Base-by-base conservation (phyloP, 2,329 filamentous ascomycete genomes). In the Dothiorella sarmentorum region DNA sequence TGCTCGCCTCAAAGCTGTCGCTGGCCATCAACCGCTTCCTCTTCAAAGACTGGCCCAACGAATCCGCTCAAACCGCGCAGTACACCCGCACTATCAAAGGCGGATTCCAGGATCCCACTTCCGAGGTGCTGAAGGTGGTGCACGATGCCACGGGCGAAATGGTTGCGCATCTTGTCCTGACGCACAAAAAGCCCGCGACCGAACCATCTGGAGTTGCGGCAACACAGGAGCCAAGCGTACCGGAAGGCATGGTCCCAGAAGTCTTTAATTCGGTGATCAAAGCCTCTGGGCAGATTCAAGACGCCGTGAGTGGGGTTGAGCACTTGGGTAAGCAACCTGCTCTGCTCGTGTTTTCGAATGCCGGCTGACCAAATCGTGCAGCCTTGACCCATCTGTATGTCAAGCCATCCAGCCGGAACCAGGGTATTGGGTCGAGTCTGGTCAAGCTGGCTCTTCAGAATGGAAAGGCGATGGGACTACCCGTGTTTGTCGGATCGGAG, bases 11-110 rank as follows among this genome's bases (percentile, higher is more conserved):
- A 15, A 60, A 62, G 44, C 44, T 60, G 4, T 15, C 15, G 10
- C 58, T 62, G 4, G 9, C 53, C 11, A 60, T 62, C 38, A 62
- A 60, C 42, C 61, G 53, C 33, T 42, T 62, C 20, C 35, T 62
- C 7, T 58, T 31, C 38, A 47, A 45, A 18, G 26, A 60, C 37
- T 60, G 58, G 61, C 58, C 61, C 2, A 58, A 60, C 18, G 29
- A 58, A n/a, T 40, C 45, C 3, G 53, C 55, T 18, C 58, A 62
- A 24, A 7, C 17, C 3, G 53, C 18, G 4, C 24, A 62, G 10
- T 62, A 51, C 13, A 49, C 47, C 7, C 15, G 26, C 33, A 4
- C 31, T 7, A 20, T 51, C 2, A 31, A 51, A 20, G 18, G 29
- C 6, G 29, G 7, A 4, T n/a, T 51, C 18, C 11, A 13, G 13